Base-by-base conservation (phyloP, 108 stramenopile species). In the Skeletonema menzelii region DNA sequence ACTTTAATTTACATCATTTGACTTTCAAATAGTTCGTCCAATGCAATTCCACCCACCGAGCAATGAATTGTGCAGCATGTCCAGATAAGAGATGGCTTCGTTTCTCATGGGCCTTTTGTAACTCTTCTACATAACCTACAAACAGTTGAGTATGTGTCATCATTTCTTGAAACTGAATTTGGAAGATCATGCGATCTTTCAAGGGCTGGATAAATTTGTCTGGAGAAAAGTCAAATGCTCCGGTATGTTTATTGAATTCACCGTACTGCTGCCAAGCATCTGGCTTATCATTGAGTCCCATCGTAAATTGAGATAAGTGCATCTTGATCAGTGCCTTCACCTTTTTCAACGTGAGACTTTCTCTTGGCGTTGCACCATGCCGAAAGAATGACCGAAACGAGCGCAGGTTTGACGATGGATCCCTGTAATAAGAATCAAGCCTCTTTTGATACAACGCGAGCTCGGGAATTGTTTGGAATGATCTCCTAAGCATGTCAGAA, bases 151-250 rank as follows among this genome's bases (percentile, higher is more conserved):
- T 81, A 34, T 81, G 80, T 19, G 80, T 63, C 80, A 81, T 81
- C 80, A 81, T 81, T 64, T 81, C 80, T 35, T 81, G 80, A 65
- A 81, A 81, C 58, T 81, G 80, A 46, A 81, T 76, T 63, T 81
- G 76, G 42, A 77, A 81, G 19, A 77, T 76, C 75, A 81, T 76
- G 17, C 73, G 80, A 37, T 81, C 80, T 47, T 80, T 80, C 68
- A 80, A 57, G 5, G 79, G 79, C 47, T 80, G 73, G 38, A 81
- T 72, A 27, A 81, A 81, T 65, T 81, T 81, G 53, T 81, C 70
- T 19, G 80, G 80, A 37, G 64, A 77, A 27, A 81, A 81, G 40
- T 81, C 80, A 55, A 81, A 81, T 53, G 75, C 65, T 28, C 76
- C 76, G 28, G 75, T 64, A 26, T 75, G 34, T 49, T 81, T 56